Percentiles rank a stretch among this genome's conserved stretches.
These are phyloP conservation scores for Carex myosuroides DNA, from an alignment of 176 grass and related monocot genomes.

Conservation along the genomic window DNA sequence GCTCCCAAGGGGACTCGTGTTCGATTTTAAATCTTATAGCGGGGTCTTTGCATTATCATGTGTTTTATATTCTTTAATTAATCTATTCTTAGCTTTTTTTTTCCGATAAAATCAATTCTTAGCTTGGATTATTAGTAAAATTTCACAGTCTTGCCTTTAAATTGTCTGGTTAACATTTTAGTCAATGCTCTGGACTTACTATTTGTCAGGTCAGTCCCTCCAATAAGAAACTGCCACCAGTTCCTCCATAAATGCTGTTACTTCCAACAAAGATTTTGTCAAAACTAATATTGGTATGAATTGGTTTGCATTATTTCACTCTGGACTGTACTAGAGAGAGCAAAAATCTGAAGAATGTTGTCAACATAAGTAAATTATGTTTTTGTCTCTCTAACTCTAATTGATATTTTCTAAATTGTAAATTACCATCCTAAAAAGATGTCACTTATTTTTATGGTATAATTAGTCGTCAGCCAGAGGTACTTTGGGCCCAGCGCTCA, in stretches of 20 bases:
- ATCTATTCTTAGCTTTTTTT: not conserved
- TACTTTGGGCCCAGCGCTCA: conserved; percentile 80
- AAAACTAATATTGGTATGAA: not conserved
- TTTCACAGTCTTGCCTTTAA: not conserved
- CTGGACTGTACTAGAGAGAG: not conserved
- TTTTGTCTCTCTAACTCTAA: not conserved
- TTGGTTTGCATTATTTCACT: not conserved
- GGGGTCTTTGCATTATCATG: not conserved
- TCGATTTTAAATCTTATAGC: not conserved
- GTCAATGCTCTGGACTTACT: not conserved
- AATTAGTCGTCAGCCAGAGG: conserved; percentile 83
- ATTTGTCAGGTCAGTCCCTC: not conserved
- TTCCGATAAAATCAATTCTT: not conserved
- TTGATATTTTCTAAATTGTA: not conserved
- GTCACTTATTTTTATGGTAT: conserved; percentile 22
- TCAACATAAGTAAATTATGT: not conserved
- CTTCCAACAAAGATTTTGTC: not conserved
- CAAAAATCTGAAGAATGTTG: not conserved
- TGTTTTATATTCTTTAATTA: not conserved
- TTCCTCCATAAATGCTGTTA: not conserved
- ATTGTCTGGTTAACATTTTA: not conserved
- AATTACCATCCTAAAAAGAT: conserved; percentile 1
- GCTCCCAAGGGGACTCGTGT: not conserved
- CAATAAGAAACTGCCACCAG: not conserved
- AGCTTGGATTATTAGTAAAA: not conserved